Base-by-base conservation (phyloP, 2,329 filamentous ascomycete species). In the Chlorencoelia australis region DNA sequence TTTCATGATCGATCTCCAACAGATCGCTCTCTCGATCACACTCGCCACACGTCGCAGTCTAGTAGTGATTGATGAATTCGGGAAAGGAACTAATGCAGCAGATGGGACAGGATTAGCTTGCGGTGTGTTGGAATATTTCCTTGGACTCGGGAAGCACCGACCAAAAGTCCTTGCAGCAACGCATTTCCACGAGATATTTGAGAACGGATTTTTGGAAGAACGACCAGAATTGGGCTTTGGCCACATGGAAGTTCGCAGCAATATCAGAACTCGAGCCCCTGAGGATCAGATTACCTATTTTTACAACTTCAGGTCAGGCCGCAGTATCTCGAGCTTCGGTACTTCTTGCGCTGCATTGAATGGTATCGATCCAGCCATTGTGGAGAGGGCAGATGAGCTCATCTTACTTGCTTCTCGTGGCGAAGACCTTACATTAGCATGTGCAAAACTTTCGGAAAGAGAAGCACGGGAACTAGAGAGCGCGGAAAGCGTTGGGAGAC, bases 41-140 rank as follows among this genome's bases (percentile, higher is more conserved):
- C 71, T 85, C 35, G 77, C 81, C 4, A 94, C 87, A 0, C 65
- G 71, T 9, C 72, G 75, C 31, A 95, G 84, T 52, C 65, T 98
- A 5, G 58, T 98, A 1, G 66, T 98, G n/a, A 75, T 96, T 29
- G 91, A 98, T 50, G 91, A 98, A 53, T 96, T 98, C 50, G 75
- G 75, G 1, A 80, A 79, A 52, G 75, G 75, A 3, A 80, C 75
- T 0, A 70, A 68, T 33, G 55, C 62, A 7, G 61, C 68, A 38
- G 73, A 78, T 49, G 75, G 75, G 5, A 68, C 70, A 2, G 75
- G 73, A 0, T 57, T 81, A 10, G 59, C 77, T 28, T 63, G 69
- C 16, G 73, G 73, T 2, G 59, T 79, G 5, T 59, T 82, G 11
- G 60, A 68, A 27, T 66, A 79, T 49, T 73, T 80, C 32, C 57